Evolutionary conservation across 169 alveolate species (phyloP), one percentile per base, ranked within the genome.

Genomic region (Nephromyces sp.): DNA sequence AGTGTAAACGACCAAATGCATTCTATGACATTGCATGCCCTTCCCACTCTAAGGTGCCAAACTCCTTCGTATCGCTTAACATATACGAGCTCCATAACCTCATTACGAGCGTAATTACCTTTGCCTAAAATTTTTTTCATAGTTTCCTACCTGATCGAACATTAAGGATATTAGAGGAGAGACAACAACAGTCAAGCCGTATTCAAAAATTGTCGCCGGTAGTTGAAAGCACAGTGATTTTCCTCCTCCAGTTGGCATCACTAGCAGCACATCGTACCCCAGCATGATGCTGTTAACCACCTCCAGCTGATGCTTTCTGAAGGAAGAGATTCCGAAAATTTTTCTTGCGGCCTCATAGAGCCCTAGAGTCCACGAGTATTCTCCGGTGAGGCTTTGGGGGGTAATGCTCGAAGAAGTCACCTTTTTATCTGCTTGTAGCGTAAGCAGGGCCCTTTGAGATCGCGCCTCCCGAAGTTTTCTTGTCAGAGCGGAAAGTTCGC

Each of bases 241-340:
- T 0, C 98, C 98, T 15, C 96, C 97, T n/a, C 99, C 99, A 4
- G 99, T 96, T n/a, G 99, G 99, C 91, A 96, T 93, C 75, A 95
- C 89, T 8, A 95, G 95, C 75, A 96, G 87, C 25, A 94, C 95
- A 76, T 96, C 98, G 52, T 89, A 77, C 52, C 86, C 85, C 8
- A 89, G 80, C 63, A 92, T 75, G n/a, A 91, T 88, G 30, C 98
- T 95, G 80, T 93, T 94, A 32, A 95, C 93, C 28, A 91, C 93
- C 80, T 93, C 97, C 72, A 89, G 79, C 86, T 95, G 97, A n/a
- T 27, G 15, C 5, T 8, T 3, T n/a, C 75, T 35, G 75, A 74
- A 66, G 24, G 5, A 27, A 0, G 3, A 30, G 66, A 64, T 5
- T 1, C 74, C 74, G 29, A 73, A 65, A 24, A 57, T 31, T 22